Evolutionary conservation across 805 yeast genomes (phyloP).

Genomic region (Brettanomyces bruxellensis): DNA sequence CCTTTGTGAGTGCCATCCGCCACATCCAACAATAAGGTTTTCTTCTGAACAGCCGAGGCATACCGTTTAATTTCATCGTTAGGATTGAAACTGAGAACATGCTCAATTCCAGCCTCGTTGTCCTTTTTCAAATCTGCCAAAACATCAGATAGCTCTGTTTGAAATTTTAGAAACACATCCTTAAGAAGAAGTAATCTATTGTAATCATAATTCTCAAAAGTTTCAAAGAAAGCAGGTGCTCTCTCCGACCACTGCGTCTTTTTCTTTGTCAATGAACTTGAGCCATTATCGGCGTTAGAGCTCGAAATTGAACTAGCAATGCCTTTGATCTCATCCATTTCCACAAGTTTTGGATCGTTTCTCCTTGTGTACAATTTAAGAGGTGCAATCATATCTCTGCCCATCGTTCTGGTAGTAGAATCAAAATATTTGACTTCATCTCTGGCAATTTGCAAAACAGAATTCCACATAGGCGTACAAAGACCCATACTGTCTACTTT

Average conservation of each 20-base stretch:
- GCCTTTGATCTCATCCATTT: slow-evolving; percentile 28
- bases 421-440: slow-evolving; percentile 35
- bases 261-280: slow-evolving; percentile 23
- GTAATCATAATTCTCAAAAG: slow-evolving; percentile 65
- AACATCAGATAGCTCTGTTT: slow-evolving; percentile 50
- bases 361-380: slow-evolving; percentile 43
- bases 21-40: slow-evolving; percentile 13
- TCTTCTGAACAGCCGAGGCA: slow-evolving; percentile 29
- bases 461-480: slow-evolving; percentile 34
- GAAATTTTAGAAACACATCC: slow-evolving; percentile 55
- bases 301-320: slow-evolving; percentile 16
- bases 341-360: slow-evolving; percentile 36
- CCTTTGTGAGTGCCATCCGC: not conserved
- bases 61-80: slow-evolving; percentile 49
- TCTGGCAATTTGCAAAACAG: slow-evolving; percentile 30
- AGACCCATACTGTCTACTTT: slow-evolving; percentile 41
- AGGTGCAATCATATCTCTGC: slow-evolving; percentile 46
- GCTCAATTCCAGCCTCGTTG: slow-evolving; percentile 59
- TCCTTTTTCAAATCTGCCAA: slow-evolving; percentile 34
- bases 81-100: slow-evolving; percentile 56
- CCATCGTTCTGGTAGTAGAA: slow-evolving; percentile 43
- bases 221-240: slow-evolving; percentile 69
- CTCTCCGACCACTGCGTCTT: slow-evolving; percentile 63
- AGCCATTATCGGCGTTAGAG: slow-evolving; percentile 9
- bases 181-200: slow-evolving; percentile 54